Conservation (phyloP, 2,329 filamentous ascomycete genomes). For the Aspergillus piperis region DNA sequence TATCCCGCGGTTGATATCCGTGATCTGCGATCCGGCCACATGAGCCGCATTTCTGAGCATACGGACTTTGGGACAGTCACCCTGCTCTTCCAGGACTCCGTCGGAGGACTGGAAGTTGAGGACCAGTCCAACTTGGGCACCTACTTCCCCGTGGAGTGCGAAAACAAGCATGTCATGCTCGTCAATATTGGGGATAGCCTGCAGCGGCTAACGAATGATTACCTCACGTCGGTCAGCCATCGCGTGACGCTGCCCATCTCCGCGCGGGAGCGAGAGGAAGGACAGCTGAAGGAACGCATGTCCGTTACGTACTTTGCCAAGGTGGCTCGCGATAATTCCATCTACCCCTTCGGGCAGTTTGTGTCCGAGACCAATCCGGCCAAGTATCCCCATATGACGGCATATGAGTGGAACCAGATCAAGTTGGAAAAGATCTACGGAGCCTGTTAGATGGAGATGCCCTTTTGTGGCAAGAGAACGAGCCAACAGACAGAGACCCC, state of each 20-base stretch:
- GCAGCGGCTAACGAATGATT: slow-evolving; percentile 54
- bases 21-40: background rate
- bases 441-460: too few relatives aligned
- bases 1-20: slow-evolving; percentile 7
- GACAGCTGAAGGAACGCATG: background rate
- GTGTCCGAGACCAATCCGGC: too few relatives aligned
- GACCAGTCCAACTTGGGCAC: slow-evolving; percentile 15
- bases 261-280: background rate
- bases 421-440: too few relatives aligned
- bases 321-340: background rate
- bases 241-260: slow-evolving; percentile 26
- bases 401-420: too few relatives aligned
- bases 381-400: too few relatives aligned
- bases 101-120: slow-evolving; percentile 24
- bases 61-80: slow-evolving; percentile 19
- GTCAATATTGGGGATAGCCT: slow-evolving; percentile 57
- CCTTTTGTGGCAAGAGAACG: too few relatives aligned
- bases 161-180: slow-evolving; percentile 36
- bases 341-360: background rate
- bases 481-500: too few relatives aligned
- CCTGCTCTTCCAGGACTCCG: slow-evolving; percentile 16
- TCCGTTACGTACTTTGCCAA: background rate
- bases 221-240: slow-evolving; percentile 53
- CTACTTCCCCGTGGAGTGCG: slow-evolving; percentile 12
- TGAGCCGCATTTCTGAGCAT: slow-evolving; percentile 14